Evolutionary conservation across 169 alveolate species (phyloP).

Genomic region (Plasmodium gonderi): DNA sequence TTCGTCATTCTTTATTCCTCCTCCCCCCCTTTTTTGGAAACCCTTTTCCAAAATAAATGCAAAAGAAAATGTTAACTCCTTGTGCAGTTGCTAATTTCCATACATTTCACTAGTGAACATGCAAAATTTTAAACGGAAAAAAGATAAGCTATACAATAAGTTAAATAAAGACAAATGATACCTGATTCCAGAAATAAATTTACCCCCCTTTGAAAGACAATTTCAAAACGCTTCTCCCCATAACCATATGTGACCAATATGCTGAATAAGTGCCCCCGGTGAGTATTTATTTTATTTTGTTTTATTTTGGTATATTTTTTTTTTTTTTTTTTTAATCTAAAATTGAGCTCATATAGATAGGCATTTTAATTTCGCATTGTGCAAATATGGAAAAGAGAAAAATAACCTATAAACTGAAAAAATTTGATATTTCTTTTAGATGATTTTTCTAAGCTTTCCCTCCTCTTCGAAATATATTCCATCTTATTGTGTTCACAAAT

Average conservation of each 20-base stretch:
- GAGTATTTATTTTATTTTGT: neutral
- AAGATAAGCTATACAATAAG: neutral
- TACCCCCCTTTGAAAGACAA: too few species aligned
- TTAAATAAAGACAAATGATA: neutral
- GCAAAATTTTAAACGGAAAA: neutral
- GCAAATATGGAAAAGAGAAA: neutral
- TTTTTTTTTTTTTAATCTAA: neutral
- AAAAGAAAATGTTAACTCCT: neutral
- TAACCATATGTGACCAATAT: neutral
- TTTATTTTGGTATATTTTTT: neutral
- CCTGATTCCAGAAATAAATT: too few species aligned
- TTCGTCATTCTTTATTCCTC: neutral
- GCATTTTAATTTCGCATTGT: neutral
- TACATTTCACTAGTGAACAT: too few species aligned
- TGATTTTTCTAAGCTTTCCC: neutral
- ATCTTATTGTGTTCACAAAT: neutral
- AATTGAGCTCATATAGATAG: neutral
- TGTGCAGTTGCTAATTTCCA: neutral
- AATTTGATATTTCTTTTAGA: neutral
- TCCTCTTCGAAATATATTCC: neutral
- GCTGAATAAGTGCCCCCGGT: neutral
- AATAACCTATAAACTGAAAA: neutral
- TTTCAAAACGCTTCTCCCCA: neutral
- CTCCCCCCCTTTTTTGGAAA: neutral
- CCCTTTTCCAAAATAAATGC: neutral